These are phyloP conservation scores for Porpolomopsis calyptriformis DNA, from an alignment of 768 basidiomycete species.

Conservation along the genomic window DNA sequence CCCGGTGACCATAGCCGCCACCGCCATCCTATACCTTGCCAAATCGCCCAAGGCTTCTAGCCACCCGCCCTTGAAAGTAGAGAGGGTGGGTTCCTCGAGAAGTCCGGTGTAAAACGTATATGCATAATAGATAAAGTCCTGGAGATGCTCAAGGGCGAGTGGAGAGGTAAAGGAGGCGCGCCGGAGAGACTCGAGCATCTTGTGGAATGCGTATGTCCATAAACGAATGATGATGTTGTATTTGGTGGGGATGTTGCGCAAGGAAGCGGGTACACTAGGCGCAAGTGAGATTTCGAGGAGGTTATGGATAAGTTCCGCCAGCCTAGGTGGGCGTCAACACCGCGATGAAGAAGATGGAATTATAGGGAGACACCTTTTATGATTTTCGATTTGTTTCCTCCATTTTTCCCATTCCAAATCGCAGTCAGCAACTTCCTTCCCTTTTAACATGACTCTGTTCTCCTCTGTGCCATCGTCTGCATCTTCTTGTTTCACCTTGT, in stretches of 20 bases:
- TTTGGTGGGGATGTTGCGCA: constrained; percentile 82
- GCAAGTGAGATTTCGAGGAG: constrained; percentile 79
- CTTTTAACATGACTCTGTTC: constrained; percentile 33
- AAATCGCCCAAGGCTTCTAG: constrained; percentile 95
- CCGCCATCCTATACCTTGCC: constrained; percentile 88
- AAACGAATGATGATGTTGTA: constrained; percentile 93
- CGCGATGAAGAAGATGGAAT: constrained; percentile 4
- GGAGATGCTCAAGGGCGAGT: constrained; percentile 79
- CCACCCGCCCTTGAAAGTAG: constrained; percentile 72
- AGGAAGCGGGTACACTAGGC: constrained; percentile 76
- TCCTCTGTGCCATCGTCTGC: constrained; percentile 41
- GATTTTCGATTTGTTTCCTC: constrained; percentile 58
- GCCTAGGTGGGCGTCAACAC: constrained; percentile 36
- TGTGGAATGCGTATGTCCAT: constrained; percentile 88
- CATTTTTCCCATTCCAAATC: constrained; percentile 71
- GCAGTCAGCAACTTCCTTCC: constrained; percentile 33
- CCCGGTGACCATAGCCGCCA: constrained; percentile 73
- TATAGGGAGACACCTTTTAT: constrained; percentile 79
- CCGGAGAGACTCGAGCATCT: constrained; percentile 81
- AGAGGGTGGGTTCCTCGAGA: constrained; percentile 68
- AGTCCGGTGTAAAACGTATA: constrained; percentile 90
- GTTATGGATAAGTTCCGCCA: constrained; percentile 85
- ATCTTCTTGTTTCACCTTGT: constrained; percentile 56
- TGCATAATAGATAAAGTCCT: constrained; percentile 91
- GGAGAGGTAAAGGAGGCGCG: constrained; percentile 63